phyloP scores from a whole-genome alignment of 331 rosid genomes.

The Malus hybrid region DNA sequence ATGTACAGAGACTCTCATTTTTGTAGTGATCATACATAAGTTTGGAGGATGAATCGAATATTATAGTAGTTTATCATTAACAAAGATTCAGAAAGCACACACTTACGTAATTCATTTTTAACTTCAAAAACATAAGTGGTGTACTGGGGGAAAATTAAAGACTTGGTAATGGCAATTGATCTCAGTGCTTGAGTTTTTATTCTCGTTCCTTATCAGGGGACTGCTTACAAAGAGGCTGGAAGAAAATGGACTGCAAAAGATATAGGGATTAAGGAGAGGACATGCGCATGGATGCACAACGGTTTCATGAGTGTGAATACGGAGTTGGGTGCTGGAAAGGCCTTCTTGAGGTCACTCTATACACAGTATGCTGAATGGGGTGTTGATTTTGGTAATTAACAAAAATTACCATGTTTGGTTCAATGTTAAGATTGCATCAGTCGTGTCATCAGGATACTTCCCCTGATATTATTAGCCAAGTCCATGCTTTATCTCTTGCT shows the following conservation, averaged over 20 bases:
- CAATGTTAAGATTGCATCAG: not conserved
- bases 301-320: constrained; percentile 95
- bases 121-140: not conserved
- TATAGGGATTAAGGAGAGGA: constrained; percentile 58
- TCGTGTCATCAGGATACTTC: not conserved
- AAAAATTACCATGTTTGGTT: not conserved
- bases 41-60: not conserved
- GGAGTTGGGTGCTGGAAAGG: constrained; percentile 69
- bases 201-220: constrained; percentile 37
- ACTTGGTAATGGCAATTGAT: not conserved
- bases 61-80: not conserved
- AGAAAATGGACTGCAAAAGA: constrained; percentile 76
- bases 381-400: constrained; percentile 62
- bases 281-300: constrained; percentile 78
- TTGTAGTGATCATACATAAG: not conserved
- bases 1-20: not conserved
- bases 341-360: constrained; percentile 82
- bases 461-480: not conserved
- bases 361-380: constrained; percentile 87
- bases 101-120: not conserved
- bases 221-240: constrained; percentile 59
- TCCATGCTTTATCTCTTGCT: not conserved
- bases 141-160: not conserved
- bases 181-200: not conserved
- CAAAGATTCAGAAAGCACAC: too few relatives aligned